phyloP scores from a whole-genome alignment of 257 asterid genomes.

The Misopates orontium region DNA sequence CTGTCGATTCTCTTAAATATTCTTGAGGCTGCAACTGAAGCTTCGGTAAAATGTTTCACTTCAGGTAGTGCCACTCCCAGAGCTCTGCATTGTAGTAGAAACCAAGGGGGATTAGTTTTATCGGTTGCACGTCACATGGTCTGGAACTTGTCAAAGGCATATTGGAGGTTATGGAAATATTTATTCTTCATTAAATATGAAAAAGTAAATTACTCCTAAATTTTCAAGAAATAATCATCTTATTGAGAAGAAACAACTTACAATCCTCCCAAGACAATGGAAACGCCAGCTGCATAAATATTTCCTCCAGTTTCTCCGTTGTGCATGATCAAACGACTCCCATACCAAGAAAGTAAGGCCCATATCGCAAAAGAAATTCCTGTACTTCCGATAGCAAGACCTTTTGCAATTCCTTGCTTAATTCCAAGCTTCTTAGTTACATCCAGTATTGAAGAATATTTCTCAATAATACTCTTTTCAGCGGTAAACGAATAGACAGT shows the following conservation, averaged over 20 bases:
- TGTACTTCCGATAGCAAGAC: slow-evolving; percentile 74
- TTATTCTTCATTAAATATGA: background rate
- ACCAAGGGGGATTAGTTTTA: background rate
- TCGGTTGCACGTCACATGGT: too few relatives aligned
- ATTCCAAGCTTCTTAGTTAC: slow-evolving; percentile 62
- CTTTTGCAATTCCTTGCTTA: slow-evolving; percentile 84
- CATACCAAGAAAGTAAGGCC: slow-evolving; percentile 95
- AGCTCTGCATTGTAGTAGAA: slow-evolving; percentile 47
- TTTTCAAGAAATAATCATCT: background rate
- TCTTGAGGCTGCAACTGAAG: slow-evolving; percentile 72
- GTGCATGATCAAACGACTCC: slow-evolving; percentile 71
- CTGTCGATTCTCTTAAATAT: slow-evolving; percentile 71
- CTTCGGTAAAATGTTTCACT: slow-evolving; percentile 75
- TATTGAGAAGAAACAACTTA: slow-evolving; percentile 36
- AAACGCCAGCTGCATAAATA: slow-evolving; percentile 72
- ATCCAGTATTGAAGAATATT: slow-evolving; percentile 54
- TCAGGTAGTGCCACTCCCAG: slow-evolving; percentile 86
- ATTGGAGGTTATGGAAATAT: background rate
- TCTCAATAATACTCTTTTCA: slow-evolving; percentile 62
- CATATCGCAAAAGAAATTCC: slow-evolving; percentile 84
- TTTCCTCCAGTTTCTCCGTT: slow-evolving; percentile 85
- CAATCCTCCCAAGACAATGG: slow-evolving; percentile 89
- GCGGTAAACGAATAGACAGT: slow-evolving; percentile 86
- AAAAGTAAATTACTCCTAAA: background rate
- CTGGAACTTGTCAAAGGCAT: too few relatives aligned